phyloP scores from a whole-genome alignment of 1,284 basidiomycete genomes.

The Ganoderma resinaceum region DNA sequence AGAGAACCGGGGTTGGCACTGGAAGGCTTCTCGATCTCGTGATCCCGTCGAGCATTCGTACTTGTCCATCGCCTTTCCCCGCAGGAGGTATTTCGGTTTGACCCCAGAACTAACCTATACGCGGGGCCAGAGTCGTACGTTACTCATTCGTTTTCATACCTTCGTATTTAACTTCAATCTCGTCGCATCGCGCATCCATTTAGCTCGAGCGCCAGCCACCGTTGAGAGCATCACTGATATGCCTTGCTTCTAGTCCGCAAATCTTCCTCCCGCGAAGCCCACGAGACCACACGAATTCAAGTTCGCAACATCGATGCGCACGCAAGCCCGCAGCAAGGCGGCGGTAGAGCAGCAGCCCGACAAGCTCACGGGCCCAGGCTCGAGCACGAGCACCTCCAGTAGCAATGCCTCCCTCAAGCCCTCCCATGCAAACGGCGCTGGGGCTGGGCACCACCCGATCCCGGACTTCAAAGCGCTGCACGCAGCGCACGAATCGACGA shows the following conservation, averaged over 20 bases:
- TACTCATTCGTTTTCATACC: neutral
- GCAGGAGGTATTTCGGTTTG: too few relatives aligned
- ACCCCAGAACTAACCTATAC: neutral
- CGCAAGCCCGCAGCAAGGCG: constrained; percentile 44
- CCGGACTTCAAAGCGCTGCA: constrained; percentile 65
- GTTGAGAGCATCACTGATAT: constrained; percentile 23
- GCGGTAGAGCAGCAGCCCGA: constrained; percentile 27
- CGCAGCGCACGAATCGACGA: constrained; percentile 52
- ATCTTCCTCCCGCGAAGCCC: constrained; percentile 44
- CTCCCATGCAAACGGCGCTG: constrained; percentile 16
- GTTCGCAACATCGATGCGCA: constrained; percentile 53
- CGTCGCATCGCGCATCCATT: constrained; percentile 14
- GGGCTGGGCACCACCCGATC: constrained; percentile 38
- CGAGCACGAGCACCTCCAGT: neutral
- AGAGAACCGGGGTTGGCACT: neutral
- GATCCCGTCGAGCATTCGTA: neutral
- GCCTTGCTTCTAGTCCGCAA: constrained; percentile 33
- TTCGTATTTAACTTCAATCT: neutral
- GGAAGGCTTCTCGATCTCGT: neutral
- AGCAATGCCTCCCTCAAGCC: constrained; percentile 15
- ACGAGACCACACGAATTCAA: constrained; percentile 59
- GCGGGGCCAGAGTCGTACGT: neutral
- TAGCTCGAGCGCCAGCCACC: constrained; percentile 15
- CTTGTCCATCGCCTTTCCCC: neutral
- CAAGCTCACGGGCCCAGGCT: constrained; percentile 23